Conservation (phyloP, 2,329 filamentous ascomycete genomes). For the Aspergillus proliferans region DNA sequence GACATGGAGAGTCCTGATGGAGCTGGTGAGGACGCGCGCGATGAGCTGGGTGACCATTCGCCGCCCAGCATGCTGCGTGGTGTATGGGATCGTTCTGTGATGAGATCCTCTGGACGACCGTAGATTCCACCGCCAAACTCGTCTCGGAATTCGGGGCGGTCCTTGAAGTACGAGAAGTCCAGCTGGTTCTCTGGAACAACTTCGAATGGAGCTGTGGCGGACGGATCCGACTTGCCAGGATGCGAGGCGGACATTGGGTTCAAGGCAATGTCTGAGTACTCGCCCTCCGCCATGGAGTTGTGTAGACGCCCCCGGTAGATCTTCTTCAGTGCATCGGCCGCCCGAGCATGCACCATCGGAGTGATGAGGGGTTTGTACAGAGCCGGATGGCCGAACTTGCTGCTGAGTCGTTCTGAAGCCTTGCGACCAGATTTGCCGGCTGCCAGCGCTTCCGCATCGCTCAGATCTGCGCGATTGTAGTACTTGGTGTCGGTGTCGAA, state of each 20-base stretch:
- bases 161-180: constrained; percentile 88
- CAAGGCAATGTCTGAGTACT: constrained; percentile 70
- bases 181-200: constrained; percentile 79
- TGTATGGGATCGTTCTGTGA: constrained; percentile 41
- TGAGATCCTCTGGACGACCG: constrained; percentile 40
- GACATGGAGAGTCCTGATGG: constrained; percentile 30
- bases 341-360: constrained; percentile 90
- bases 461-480: constrained; percentile 62
- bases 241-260: constrained; percentile 64
- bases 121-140: constrained; percentile 71
- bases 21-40: constrained; percentile 18
- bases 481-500: constrained; percentile 79
- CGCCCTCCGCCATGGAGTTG: constrained; percentile 36
- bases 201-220: constrained; percentile 67
- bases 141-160: constrained; percentile 78
- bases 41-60: constrained; percentile 34
- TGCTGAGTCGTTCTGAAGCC: constrained; percentile 58
- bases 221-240: constrained; percentile 47
- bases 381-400: constrained; percentile 82
- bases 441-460: constrained; percentile 42
- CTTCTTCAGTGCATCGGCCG: constrained; percentile 76
- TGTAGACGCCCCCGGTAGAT: constrained; percentile 76
- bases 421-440: constrained; percentile 33
- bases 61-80: constrained; percentile 32
- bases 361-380: constrained; percentile 85